Conservation (phyloP, 2,329 filamentous ascomycete genomes). For the Hypoxylon sp. region DNA sequence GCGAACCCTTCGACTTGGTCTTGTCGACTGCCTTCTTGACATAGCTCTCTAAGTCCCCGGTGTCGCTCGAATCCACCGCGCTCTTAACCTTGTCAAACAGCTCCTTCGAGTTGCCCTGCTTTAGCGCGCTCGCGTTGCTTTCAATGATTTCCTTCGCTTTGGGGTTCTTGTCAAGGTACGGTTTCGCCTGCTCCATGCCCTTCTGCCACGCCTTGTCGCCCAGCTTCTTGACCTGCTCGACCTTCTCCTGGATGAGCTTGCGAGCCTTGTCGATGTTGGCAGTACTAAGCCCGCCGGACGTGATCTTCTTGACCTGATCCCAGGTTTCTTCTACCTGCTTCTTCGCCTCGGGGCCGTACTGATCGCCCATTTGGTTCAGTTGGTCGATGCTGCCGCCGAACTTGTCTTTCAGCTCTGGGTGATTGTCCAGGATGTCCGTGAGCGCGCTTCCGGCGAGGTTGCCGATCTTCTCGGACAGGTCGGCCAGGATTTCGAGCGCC, state of each 20-base stretch:
- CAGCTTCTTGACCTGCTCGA: conserved; percentile 69
- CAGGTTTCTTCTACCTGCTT: conserved; percentile 78
- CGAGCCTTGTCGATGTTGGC: conserved; percentile 62
- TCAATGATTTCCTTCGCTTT: conserved; percentile 76
- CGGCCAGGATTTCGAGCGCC: conserved; percentile 68
- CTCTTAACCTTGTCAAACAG: conserved; percentile 69
- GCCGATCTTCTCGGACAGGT: conserved; percentile 66
- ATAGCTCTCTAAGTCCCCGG: conserved; percentile 66
- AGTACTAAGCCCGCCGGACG: conserved; percentile 66
- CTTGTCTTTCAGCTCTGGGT: conserved; percentile 76
- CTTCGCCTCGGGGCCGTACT: conserved; percentile 78
- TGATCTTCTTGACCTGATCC: conserved; percentile 69
- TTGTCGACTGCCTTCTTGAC: conserved; percentile 66
- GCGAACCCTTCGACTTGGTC: conserved; percentile 60
- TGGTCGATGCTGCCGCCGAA: conserved; percentile 72
- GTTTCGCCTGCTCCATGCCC: conserved; percentile 74
- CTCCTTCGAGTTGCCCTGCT: conserved; percentile 70
- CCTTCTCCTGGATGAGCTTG: conserved; percentile 73
- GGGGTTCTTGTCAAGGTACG: conserved; percentile 78
- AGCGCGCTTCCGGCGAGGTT: conserved; percentile 69
- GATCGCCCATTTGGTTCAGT: conserved; percentile 72
- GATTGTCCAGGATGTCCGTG: conserved; percentile 73
- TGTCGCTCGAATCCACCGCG: conserved; percentile 67
- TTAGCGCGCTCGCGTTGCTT: conserved; percentile 72
- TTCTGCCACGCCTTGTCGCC: conserved; percentile 78